Evolutionary conservation across 352 stramenopile species (phyloP).

Genomic region (Ophiocytium majus): DNA sequence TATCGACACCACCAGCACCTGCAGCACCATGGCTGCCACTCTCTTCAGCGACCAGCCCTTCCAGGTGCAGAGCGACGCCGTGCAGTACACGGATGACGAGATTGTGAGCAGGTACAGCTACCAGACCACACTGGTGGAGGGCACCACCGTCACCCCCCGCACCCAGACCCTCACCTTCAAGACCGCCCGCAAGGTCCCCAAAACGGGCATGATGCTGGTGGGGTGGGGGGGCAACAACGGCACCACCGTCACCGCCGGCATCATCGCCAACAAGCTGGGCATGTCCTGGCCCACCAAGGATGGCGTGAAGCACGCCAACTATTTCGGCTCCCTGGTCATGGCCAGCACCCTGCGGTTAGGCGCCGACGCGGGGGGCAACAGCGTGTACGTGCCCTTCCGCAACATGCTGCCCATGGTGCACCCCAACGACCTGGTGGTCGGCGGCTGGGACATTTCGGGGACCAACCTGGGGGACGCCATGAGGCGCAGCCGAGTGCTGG

Average conservation of each 20-base stretch:
- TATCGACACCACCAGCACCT: too few species aligned
- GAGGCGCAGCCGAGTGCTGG: slow-evolving; percentile 88
- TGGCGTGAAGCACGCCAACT: slow-evolving; percentile 87
- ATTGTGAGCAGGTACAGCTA: slow-evolving; percentile 95
- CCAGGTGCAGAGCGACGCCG: slow-evolving; percentile 89
- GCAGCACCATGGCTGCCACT: slow-evolving; percentile 28
- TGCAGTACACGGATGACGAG: slow-evolving; percentile 90
- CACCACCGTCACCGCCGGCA: slow-evolving; percentile 85
- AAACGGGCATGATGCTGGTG: slow-evolving; percentile 93
- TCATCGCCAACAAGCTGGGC: slow-evolving; percentile 94
- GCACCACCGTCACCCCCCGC: slow-evolving; percentile 80
- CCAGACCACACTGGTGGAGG: slow-evolving; percentile 78
- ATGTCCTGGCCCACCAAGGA: slow-evolving; percentile 97
- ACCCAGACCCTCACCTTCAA: slow-evolving; percentile 92
- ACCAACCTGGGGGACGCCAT: slow-evolving; percentile 95
- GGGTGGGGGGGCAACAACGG: slow-evolving; percentile 98
- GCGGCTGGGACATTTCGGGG: slow-evolving; percentile 97
- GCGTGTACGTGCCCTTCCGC: slow-evolving; percentile 94
- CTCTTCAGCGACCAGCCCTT: slow-evolving; percentile 73
- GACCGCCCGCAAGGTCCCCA: slow-evolving; percentile 89
- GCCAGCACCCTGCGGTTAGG: slow-evolving; percentile 93
- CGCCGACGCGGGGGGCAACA: slow-evolving; percentile 81
- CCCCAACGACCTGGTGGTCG: slow-evolving; percentile 95
- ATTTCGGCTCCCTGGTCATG: slow-evolving; percentile 95
- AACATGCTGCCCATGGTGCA: slow-evolving; percentile 96